Evolutionary conservation across 2,329 filamentous ascomycete species (phyloP).

Genomic region (Aspergillus quadricinctus): DNA sequence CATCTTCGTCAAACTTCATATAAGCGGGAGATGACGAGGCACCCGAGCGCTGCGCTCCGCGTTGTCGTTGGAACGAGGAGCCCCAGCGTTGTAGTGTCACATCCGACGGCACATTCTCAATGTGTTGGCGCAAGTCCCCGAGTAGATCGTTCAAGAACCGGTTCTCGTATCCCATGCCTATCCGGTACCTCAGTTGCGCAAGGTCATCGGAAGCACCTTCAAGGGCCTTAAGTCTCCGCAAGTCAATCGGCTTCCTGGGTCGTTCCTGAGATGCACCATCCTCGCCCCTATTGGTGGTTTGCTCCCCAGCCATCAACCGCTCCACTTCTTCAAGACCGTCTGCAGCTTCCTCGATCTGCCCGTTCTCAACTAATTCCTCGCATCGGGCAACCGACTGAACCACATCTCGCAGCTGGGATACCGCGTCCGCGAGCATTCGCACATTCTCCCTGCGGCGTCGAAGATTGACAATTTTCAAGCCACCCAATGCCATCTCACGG

Average conservation of each 20-base stretch:
- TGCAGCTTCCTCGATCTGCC: constrained; percentile 77
- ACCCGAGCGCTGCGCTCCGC: constrained; percentile 62
- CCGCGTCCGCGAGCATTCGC: constrained; percentile 73
- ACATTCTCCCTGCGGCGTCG: constrained; percentile 79
- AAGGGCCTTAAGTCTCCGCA: constrained; percentile 72
- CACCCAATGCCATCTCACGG: constrained; percentile 78
- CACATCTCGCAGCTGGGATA: constrained; percentile 75
- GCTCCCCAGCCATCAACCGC: constrained; percentile 71
- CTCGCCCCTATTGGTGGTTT: constrained; percentile 32
- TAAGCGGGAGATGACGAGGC: constrained; percentile 73
- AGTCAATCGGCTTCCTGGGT: constrained; percentile 54
- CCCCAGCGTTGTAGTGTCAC: constrained; percentile 84
- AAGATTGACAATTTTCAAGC: constrained; percentile 80
- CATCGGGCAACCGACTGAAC: constrained; percentile 71
- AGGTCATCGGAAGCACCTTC: constrained; percentile 77
- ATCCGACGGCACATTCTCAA: constrained; percentile 64
- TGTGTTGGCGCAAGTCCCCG: constrained; percentile 73
- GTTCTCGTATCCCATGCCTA: constrained; percentile 81
- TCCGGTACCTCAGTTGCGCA: constrained; percentile 67
- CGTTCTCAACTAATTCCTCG: constrained; percentile 75
- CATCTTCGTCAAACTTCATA: constrained; percentile 63
- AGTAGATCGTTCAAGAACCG: constrained; percentile 75
- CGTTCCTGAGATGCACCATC: constrained; percentile 24
- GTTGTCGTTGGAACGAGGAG: constrained; percentile 66
- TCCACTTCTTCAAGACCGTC: constrained; percentile 74